Base-by-base conservation (phyloP, 2,329 filamentous ascomycete genomes). In the Magnaporthales sp. region DNA sequence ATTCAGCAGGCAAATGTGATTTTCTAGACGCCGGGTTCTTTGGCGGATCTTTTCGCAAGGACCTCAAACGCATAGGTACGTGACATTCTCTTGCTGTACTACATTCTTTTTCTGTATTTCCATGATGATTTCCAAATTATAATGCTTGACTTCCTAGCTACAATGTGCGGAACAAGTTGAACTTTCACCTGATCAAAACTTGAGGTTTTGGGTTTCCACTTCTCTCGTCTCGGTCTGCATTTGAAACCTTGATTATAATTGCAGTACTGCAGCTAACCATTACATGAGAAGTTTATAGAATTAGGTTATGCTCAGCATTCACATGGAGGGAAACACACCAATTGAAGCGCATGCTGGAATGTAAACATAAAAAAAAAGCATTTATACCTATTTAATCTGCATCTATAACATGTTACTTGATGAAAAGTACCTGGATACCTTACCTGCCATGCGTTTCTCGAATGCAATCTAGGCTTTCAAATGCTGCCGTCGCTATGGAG, bases 141-240 rank as follows among this genome's bases (percentile, higher is more conserved):
- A 58, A 58, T 58, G 54, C 54, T 58, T 58, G 54, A 58, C 54
- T 58, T 22, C 54, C 54, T 58, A 58, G 54, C 54, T 22, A 58
- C 54, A 58, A 58, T 58, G 54, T 58, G 54, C 54, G 54, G 54
- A 58, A 58, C 54, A 58, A 58, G 54, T 26, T 58, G n/a, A 58
- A 58, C 54, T 58, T 26, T 58, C 24, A 58, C 54, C 54, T 26
- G n/a, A 26, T n/a, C 19, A 46, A 13, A 46, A n/a, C 10, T 46
- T 19, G 38, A n/a, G 19, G 15, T 19, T 19, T 46, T 46, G 19
- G 38, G 15, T 19, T 46, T 46, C 9, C 5, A n/a, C 38, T 46
- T 19, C 38, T 19, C 38, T 46, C 4, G 7, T 46, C 38, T 46
- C 38, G 38, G 38, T 46, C 38, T 46, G 38, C 5, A 46, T 46